Evolutionary conservation across 1,284 basidiomycete species (phyloP).

Genomic region (Rhodotorula sp.): DNA sequence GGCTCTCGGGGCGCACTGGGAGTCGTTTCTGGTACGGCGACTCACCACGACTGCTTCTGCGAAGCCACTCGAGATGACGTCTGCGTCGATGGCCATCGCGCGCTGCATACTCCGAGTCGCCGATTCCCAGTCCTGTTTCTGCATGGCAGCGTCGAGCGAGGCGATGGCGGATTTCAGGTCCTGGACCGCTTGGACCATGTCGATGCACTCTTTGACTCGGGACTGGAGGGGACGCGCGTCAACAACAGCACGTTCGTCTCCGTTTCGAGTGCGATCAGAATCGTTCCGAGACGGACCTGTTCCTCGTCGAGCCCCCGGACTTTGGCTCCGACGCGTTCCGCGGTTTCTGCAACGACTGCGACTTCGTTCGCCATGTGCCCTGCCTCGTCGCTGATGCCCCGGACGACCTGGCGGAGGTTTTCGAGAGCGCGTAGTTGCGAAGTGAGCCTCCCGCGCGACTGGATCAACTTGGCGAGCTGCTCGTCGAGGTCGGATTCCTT

Average conservation of each 20-base stretch:
- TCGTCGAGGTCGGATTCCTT: slow-evolving; percentile 42
- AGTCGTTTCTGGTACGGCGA: neutral
- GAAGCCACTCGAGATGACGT: slow-evolving; percentile 78
- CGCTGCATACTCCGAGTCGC: slow-evolving; percentile 85
- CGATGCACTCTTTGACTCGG: slow-evolving; percentile 45
- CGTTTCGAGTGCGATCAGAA: neutral
- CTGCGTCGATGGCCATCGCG: slow-evolving; percentile 77
- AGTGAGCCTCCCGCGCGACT: slow-evolving; percentile 23
- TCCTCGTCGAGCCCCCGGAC: slow-evolving; percentile 86
- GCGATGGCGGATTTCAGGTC: slow-evolving; percentile 66
- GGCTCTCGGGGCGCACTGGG: too few relatives aligned
- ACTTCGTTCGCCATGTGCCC: slow-evolving; percentile 37
- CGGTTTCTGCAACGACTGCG: slow-evolving; percentile 50
- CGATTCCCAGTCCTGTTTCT: slow-evolving; percentile 88
- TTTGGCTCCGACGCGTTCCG: slow-evolving; percentile 82
- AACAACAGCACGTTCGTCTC: slow-evolving; percentile 54
- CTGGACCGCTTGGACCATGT: slow-evolving; percentile 47
- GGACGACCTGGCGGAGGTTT: slow-evolving; percentile 38
- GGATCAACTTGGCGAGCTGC: slow-evolving; percentile 34
- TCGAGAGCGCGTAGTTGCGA: slow-evolving; percentile 40
- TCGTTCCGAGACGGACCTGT: slow-evolving; percentile 55
- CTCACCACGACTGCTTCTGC: slow-evolving; percentile 81
- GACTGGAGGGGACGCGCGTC: slow-evolving; percentile 32
- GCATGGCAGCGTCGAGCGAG: slow-evolving; percentile 73
- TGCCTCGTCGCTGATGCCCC: slow-evolving; percentile 41